phyloP scores from a whole-genome alignment of 441 rosid genomes.

The Omphalea diandra region DNA sequence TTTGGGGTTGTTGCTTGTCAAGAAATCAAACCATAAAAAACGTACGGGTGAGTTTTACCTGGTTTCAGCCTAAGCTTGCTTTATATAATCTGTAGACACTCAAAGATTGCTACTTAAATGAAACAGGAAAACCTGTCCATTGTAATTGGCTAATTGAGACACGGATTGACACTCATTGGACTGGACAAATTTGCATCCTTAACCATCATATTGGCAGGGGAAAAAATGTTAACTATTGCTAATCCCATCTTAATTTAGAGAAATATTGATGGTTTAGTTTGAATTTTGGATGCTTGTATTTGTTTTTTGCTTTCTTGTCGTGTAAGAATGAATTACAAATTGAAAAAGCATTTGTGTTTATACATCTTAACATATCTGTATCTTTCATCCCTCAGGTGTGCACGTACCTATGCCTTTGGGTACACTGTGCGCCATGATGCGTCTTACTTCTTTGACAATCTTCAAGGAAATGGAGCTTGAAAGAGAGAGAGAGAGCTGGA shows the following conservation, averaged over 20 bases:
- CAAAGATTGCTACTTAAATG: too few species aligned
- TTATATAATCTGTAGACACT: too few species aligned
- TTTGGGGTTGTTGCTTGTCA: neutral
- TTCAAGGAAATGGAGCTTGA: slow-evolving; percentile 21
- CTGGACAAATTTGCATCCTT: neutral
- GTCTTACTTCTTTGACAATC: too few species aligned
- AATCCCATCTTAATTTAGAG: neutral
- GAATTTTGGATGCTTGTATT: neutral
- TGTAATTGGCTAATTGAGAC: neutral
- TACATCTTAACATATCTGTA: neutral
- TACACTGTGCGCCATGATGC: too few species aligned
- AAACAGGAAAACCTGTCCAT: neutral
- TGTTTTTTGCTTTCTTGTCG: neutral
- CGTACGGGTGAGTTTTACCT: neutral
- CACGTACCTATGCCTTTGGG: too few species aligned
- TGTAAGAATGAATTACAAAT: neutral
- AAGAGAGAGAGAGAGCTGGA: slow-evolving; percentile 22
- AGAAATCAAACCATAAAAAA: neutral
- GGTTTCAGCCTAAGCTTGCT: neutral
- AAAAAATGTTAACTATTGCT: neutral
- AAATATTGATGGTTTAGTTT: neutral
- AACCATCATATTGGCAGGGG: too few species aligned
- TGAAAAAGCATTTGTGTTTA: neutral
- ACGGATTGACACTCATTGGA: neutral
- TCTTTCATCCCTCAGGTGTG: neutral